Evolutionary conservation across 352 stramenopile genomes (phyloP).

Genomic region (Phytophthora cryptogea): DNA sequence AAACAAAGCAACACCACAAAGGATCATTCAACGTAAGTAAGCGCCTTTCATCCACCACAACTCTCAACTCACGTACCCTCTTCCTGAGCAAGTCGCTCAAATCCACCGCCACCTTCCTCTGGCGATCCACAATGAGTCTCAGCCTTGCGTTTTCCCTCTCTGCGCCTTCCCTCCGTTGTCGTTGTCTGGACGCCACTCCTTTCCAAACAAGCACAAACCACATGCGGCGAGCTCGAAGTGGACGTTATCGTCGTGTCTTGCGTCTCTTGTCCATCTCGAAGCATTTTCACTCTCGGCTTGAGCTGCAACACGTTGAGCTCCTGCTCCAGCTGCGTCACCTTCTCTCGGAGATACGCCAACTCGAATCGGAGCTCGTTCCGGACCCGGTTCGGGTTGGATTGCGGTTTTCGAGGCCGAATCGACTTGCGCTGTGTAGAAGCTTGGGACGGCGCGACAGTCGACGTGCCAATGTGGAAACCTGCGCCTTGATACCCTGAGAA

Average conservation of each 20-base stretch:
- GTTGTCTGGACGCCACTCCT: constrained; percentile 30
- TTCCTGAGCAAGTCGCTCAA: constrained; percentile 14
- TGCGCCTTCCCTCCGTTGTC: constrained; percentile 26
- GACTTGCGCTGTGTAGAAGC: constrained; percentile 5
- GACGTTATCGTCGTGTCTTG: neutral
- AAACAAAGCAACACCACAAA: neutral
- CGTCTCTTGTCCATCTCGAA: constrained; percentile 1
- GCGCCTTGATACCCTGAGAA: neutral
- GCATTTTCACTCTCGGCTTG: neutral
- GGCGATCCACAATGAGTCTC: constrained; percentile 38
- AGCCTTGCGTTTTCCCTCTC: constrained; percentile 43
- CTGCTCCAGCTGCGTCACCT: constrained; percentile 47
- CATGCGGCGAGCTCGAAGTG: constrained; percentile 3
- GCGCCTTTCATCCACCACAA: neutral
- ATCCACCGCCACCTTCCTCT: constrained; percentile 10
- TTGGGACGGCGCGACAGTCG: neutral
- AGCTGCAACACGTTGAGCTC: constrained; percentile 42
- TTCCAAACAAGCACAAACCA: constrained; percentile 15
- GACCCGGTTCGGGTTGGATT: constrained; percentile 27
- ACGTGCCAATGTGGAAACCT: constrained; percentile 11
- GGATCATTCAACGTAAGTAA: neutral
- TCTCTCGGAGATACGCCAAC: constrained; percentile 60
- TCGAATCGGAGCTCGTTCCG: constrained; percentile 53
- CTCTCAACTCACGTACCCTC: neutral
- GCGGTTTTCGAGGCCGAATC: constrained; percentile 11